A percentile compares a stretch with the other conserved stretches of the same genome.
Conservation (phyloP, 2,329 filamentous ascomycete species). For the Trichoderma simmonsii region DNA sequence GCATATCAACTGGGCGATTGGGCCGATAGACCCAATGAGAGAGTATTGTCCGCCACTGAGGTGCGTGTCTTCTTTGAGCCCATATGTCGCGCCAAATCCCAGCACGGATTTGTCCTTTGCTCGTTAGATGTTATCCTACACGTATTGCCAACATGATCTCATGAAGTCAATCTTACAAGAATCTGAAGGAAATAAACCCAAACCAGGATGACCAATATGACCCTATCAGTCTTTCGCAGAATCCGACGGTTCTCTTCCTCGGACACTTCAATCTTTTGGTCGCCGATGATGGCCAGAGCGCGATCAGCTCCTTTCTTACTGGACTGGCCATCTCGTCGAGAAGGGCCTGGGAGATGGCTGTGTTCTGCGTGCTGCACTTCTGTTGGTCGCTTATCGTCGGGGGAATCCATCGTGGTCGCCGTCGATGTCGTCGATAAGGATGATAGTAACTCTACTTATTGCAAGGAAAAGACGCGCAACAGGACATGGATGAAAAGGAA, state of each 20-base stretch:
- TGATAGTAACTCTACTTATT: background rate
- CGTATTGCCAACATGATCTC: background rate
- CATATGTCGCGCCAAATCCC: slow-evolving; percentile 56
- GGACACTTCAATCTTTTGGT: slow-evolving; percentile 16
- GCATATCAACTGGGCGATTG: slow-evolving; percentile 60
- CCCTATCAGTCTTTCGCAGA: slow-evolving; percentile 57
- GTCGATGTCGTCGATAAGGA: background rate
- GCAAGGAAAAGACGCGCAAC: background rate
- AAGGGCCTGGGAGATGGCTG: background rate
- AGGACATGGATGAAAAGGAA: background rate
- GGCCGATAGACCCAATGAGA: slow-evolving; percentile 53
- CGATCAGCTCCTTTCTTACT: slow-evolving; percentile 1
- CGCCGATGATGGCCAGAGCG: slow-evolving; percentile 3
- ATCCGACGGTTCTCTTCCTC: slow-evolving; percentile 41
- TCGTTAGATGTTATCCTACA: background rate
- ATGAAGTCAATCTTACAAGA: slow-evolving; percentile 28
- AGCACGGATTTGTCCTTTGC: slow-evolving; percentile 52
- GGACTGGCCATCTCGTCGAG: background rate
- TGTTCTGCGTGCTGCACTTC: slow-evolving; percentile 11
- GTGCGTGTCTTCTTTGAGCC: slow-evolving; percentile 46
- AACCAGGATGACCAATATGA: slow-evolving; percentile 52
- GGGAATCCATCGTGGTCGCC: background rate
- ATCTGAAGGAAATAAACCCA: slow-evolving; percentile 60
- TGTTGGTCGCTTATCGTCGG: background rate
- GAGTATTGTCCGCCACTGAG: slow-evolving; percentile 55